Conservation (phyloP, 164 flowering plant genomes). For the Magnolia sinica region DNA sequence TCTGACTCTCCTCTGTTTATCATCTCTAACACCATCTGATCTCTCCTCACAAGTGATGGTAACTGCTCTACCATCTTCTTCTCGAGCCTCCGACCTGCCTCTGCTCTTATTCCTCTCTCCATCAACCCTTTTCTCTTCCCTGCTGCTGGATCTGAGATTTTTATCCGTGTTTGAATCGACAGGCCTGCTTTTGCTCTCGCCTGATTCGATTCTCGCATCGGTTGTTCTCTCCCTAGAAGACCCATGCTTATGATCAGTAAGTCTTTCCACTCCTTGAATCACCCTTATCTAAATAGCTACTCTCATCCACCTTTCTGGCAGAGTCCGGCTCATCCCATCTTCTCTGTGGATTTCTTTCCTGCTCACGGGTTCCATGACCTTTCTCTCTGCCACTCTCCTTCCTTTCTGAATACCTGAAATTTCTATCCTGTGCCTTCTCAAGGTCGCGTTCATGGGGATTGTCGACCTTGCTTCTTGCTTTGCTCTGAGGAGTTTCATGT, state of each 20-base stretch:
- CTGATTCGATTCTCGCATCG: slow-evolving; percentile 35
- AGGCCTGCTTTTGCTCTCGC: slow-evolving; percentile 43
- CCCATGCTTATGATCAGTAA: slow-evolving; percentile 54
- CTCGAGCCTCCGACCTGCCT: slow-evolving; percentile 43
- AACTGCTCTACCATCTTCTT: slow-evolving; percentile 47
- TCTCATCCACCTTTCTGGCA: slow-evolving; percentile 42
- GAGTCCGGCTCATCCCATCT: slow-evolving; percentile 77
- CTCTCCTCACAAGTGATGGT: slow-evolving; percentile 44
- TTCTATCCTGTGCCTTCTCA: slow-evolving; percentile 52
- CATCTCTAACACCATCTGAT: slow-evolving; percentile 27
- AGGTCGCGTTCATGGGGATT: slow-evolving; percentile 41
- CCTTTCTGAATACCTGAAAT: slow-evolving; percentile 51
- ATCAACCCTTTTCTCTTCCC: slow-evolving; percentile 61
- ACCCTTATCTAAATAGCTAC: slow-evolving; percentile 32
- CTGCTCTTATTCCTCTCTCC: slow-evolving; percentile 55
- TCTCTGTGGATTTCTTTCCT: slow-evolving; percentile 44
- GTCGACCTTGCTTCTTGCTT: slow-evolving; percentile 51
- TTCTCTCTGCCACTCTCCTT: slow-evolving; percentile 61
- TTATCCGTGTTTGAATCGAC: slow-evolving; percentile 47
- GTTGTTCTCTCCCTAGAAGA: slow-evolving; percentile 44
- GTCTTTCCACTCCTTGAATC: slow-evolving; percentile 48
- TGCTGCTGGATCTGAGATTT: slow-evolving; percentile 39
- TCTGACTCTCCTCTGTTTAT: slow-evolving; percentile 21
- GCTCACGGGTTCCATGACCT: slow-evolving; percentile 55
- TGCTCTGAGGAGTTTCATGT: slow-evolving; percentile 47